phyloP scores from a whole-genome alignment of 2,329 filamentous ascomycete species.

The Paecilomyces variotii region DNA sequence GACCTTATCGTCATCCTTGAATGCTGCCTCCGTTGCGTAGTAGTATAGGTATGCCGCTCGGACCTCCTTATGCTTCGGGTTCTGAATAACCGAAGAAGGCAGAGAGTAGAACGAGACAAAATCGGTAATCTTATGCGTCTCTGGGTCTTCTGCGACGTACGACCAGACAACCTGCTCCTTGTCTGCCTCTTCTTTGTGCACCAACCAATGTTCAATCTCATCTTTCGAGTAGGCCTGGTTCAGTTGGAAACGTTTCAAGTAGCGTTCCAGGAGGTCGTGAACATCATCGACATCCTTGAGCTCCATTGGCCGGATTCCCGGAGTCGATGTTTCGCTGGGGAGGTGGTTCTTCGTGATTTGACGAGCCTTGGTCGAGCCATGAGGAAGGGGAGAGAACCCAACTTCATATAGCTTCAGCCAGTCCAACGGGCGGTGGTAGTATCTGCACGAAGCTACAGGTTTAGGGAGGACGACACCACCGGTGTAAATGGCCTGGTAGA shows the following conservation, averaged over 20 bases:
- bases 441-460: constrained; percentile 85
- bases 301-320: constrained; percentile 73
- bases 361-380: constrained; percentile 72
- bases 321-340: constrained; percentile 62
- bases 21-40: constrained; percentile 78
- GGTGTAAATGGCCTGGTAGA: constrained; percentile 95
- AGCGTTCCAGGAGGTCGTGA: constrained; percentile 64
- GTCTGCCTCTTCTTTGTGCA: constrained; percentile 57
- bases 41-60: constrained; percentile 95
- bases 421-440: constrained; percentile 88
- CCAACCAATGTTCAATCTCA: constrained; percentile 82
- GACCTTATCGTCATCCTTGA: constrained; percentile 46
- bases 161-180: constrained; percentile 84
- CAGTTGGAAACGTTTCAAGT: constrained; percentile 73
- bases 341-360: constrained; percentile 83
- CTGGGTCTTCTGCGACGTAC: constrained; percentile 72
- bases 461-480: constrained; percentile 85
- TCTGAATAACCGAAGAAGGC: constrained; percentile 83
- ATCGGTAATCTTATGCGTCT: constrained; percentile 78
- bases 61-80: constrained; percentile 68
- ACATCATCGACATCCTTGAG: constrained; percentile 70
- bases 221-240: constrained; percentile 71
- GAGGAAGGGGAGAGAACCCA: constrained; percentile 82
- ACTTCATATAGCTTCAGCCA: constrained; percentile 96
- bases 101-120: constrained; percentile 97